Evolutionary conservation across 331 rosid species (phyloP).

Genomic region (Stylosanthes scabra): DNA sequence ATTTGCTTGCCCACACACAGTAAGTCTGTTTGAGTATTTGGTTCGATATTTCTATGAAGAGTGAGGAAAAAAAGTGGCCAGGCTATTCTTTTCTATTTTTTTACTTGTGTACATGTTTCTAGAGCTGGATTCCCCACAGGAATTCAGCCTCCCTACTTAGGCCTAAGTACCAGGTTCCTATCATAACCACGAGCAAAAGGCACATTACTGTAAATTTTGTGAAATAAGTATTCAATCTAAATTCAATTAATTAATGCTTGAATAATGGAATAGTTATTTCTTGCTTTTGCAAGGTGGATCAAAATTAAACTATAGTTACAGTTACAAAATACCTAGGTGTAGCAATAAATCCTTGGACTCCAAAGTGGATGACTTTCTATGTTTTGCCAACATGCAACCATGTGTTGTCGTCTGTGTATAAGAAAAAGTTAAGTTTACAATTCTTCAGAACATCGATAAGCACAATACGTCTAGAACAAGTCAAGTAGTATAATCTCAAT

Average conservation of each 20-base stretch:
- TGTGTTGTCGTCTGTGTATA: constrained; percentile 75
- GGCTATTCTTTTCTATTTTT: too few relatives aligned
- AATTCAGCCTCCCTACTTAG: too few relatives aligned
- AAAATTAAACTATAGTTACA: constrained; percentile 28
- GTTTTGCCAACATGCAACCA: constrained; percentile 93
- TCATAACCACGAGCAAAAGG: constrained; percentile 26
- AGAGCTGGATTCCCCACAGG: too few relatives aligned
- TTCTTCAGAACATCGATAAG: constrained; percentile 17
- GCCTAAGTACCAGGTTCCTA: not conserved
- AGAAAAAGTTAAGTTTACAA: constrained; percentile 29
- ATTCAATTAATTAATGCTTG: constrained; percentile 10
- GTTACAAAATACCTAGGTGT: constrained; percentile 77
- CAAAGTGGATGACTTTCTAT: constrained; percentile 88
- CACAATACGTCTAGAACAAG: constrained; percentile 3
- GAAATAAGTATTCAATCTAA: not conserved
- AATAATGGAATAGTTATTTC: constrained; percentile 30
- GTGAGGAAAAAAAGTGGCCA: too few relatives aligned
- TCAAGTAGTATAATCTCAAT: constrained; percentile 15
- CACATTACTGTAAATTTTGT: constrained; percentile 1
- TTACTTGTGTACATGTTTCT: too few relatives aligned
- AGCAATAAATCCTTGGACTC: constrained; percentile 96
- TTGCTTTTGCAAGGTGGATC: constrained; percentile 11
- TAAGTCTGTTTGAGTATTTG: too few relatives aligned
- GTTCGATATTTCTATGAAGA: too few relatives aligned
- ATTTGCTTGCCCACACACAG: too few relatives aligned